A percentile compares a stretch with the other conserved stretches of the same genome.
Evolutionary conservation across 805 yeast species (phyloP).

Genomic region (Hanseniaspora pseudoguilliermondii): DNA sequence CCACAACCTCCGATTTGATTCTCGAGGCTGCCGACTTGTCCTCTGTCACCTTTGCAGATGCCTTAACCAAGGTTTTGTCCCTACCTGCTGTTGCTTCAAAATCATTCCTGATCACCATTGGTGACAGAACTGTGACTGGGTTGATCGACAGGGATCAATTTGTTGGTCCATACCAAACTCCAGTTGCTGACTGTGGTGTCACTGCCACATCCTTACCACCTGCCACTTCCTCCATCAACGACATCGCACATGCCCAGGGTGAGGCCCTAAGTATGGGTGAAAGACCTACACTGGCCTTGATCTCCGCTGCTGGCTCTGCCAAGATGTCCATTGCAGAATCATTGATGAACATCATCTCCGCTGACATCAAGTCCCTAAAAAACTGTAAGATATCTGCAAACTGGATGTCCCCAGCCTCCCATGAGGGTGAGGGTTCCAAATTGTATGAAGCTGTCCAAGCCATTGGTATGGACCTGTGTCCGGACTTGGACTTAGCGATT

Average conservation of each 20-base stretch:
- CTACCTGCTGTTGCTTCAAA: constrained; percentile 93
- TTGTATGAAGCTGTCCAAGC: constrained; percentile 96
- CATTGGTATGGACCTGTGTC: constrained; percentile 86
- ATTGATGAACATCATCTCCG: constrained; percentile 73
- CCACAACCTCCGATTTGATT: constrained; percentile 47
- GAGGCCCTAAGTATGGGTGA: constrained; percentile 98
- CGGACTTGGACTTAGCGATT: constrained; percentile 76
- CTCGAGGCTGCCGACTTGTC: constrained; percentile 31
- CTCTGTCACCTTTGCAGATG: constrained; percentile 39
- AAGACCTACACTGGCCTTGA: constrained; percentile 78
- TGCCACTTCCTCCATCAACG: constrained; percentile 34
- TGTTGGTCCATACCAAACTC: constrained; percentile 99
- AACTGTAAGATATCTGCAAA: constrained; percentile 83
- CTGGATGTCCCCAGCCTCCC: constrained; percentile 98
- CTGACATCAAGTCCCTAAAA: constrained; percentile 65
- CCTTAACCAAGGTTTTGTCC: constrained; percentile 68
- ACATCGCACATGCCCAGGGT: constrained; percentile 60
- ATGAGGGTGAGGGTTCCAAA: constrained; percentile 88
- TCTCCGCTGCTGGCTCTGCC: constrained; percentile 82
- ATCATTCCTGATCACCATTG: constrained; percentile 89
- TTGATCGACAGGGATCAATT: constrained; percentile 93
- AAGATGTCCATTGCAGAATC: constrained; percentile 94
- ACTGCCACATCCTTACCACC: constrained; percentile 61
- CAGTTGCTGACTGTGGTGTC: constrained; percentile 96
- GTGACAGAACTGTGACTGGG: constrained; percentile 96